Base-by-base conservation (phyloP, 176 grass and related monocot species). In the Rhynchospora tenuis region DNA sequence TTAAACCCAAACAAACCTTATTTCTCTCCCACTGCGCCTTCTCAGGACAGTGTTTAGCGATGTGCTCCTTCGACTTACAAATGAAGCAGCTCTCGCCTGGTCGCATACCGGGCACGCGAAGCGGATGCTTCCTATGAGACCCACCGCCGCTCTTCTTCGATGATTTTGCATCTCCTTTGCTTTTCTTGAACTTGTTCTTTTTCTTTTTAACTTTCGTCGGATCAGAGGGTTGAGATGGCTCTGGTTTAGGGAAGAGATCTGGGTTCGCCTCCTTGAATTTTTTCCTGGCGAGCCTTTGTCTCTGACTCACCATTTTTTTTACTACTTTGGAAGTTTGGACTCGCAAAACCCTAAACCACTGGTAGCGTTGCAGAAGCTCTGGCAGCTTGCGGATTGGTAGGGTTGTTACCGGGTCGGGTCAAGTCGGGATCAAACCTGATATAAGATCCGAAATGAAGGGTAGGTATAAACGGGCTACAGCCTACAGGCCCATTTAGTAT, bases 21-120 rank as follows among this genome's bases (percentile, higher is more conserved):
- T 99, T 99, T 85, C 86, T 91, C 11, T 99, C 96, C 93, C 96
- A 99, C 22, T 83, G 15, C 46, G 83, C 85, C 84, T 99, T 99
- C 93, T 93, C 91, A 38, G 96, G 89, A 68, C 96, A 99, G 81
- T 79, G 85, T 70, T 93, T 93, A 74, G 96, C 96, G 59, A 95
- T 86, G 80, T 99, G 96, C 19, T 95, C 91, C 12, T 77, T 86
- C 73, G 89, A 87, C 82, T 93, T 99, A 83, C 96, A 99, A 63
- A 99, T 93, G 89, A 95, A 99, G 95, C 95, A 98, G 86, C 91
- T 86, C 29, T 98, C 95, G n/a, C 95, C 92, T 1, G 95, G 92
- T 3, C 95, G 92, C 95, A 95, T 98, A 51, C 95, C 92, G 2
- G 95, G 91, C 7, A 98, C 88, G 57, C 95, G 78, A 29, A 95